These are phyloP conservation scores for Wickerhamomyces sp. DNA, from an alignment of 1,139 yeast genomes.

Conservation along the genomic window DNA sequence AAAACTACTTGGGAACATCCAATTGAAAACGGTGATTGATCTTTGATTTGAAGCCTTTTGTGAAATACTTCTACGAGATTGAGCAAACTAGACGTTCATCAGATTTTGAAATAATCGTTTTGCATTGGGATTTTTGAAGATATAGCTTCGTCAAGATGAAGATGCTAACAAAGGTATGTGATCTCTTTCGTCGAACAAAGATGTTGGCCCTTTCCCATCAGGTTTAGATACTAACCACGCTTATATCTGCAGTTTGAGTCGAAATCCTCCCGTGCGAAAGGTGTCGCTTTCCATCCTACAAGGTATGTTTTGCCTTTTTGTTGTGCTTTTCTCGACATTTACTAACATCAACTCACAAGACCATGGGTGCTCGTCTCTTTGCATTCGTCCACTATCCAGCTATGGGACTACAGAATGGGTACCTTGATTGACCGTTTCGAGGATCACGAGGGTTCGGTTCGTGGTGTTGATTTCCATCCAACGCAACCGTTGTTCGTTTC, in stretches of 20 bases:
- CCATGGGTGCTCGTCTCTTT: slow-evolving; percentile 97
- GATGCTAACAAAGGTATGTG: slow-evolving; percentile 78
- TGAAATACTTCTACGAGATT: too few species aligned
- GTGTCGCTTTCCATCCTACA: slow-evolving; percentile 96
- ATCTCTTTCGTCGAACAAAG: too few species aligned
- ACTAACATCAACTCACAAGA: slow-evolving; percentile 30
- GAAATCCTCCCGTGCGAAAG: slow-evolving; percentile 97
- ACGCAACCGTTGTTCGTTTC: slow-evolving; percentile 96
- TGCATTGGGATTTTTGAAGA: neutral
- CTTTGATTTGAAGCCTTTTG: too few species aligned
- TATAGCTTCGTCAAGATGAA: slow-evolving; percentile 52
- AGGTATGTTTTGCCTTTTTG: slow-evolving; percentile 40
- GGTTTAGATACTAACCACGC: too few species aligned
- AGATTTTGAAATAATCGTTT: neutral
- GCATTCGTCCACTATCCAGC: slow-evolving; percentile 90
- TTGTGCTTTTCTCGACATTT: too few species aligned
- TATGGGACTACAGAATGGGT: slow-evolving; percentile 99
- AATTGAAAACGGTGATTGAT: too few species aligned
- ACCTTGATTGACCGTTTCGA: slow-evolving; percentile 93
- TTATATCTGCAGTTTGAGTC: slow-evolving; percentile 67
- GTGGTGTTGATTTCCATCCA: slow-evolving; percentile 94
- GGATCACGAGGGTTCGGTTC: slow-evolving; percentile 97
- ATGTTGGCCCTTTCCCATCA: too few species aligned
- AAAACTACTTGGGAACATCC: too few species aligned
- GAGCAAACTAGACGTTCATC: neutral